Evolutionary conservation across 129 eudicot genomes (phyloP).

Genomic region (Lactuca saligna): DNA sequence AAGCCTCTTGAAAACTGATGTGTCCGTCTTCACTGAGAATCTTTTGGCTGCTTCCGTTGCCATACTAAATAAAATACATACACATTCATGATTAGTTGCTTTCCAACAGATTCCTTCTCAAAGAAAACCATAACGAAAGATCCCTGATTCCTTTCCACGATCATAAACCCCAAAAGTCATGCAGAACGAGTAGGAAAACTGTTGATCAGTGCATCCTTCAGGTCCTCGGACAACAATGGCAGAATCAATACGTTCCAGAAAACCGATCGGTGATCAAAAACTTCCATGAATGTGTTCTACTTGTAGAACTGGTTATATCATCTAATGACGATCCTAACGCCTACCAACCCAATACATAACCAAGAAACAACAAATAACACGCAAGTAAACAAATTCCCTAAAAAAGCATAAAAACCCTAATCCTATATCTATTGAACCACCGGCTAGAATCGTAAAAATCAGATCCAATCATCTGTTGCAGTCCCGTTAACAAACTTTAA

Average conservation of each 20-base stretch:
- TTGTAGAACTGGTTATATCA: background rate
- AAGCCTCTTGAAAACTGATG: slow-evolving; percentile 26
- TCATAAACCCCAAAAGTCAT: background rate
- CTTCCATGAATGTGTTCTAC: slow-evolving; percentile 7
- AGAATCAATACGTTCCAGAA: slow-evolving; percentile 19
- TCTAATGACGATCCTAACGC: background rate
- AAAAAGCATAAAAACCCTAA: background rate
- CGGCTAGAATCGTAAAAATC: slow-evolving; percentile 17
- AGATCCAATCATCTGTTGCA: background rate
- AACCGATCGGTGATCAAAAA: background rate
- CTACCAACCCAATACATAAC: background rate
- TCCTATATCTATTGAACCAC: slow-evolving; percentile 6
- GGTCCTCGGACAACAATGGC: slow-evolving; percentile 1
- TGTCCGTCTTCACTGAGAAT: slow-evolving; percentile 14
- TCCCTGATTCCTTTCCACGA: background rate
- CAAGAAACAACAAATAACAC: background rate
- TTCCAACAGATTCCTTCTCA: slow-evolving; percentile 16
- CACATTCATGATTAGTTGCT: slow-evolving; percentile 21
- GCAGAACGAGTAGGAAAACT: background rate
- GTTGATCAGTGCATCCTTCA: slow-evolving; percentile 13
- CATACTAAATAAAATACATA: slow-evolving; percentile 37
- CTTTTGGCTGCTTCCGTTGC: slow-evolving; percentile 25
- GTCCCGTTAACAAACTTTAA: slow-evolving; percentile 5
- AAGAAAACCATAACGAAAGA: slow-evolving; percentile 8
- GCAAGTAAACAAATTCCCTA: background rate